Evolutionary conservation across 768 basidiomycete species (phyloP), one percentile per base, ranked within the genome.

Genomic region (Phanerochaete sordida): DNA sequence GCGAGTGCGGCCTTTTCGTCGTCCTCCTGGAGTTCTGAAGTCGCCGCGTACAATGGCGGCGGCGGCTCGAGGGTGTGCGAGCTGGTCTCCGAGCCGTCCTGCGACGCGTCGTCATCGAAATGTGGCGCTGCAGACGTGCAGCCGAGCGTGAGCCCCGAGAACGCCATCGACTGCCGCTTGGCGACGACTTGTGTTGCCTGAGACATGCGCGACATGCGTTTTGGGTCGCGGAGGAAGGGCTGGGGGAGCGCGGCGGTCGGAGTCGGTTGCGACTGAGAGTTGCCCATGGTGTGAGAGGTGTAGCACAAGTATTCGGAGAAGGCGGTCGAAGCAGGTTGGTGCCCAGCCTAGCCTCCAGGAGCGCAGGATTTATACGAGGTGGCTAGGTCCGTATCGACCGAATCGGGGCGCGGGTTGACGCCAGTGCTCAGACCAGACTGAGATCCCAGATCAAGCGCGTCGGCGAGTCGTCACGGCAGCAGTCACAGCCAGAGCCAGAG

Each of bases 1-100:
- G 82, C 79, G 31, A 65, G 64, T 26, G 74, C 70, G 6, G 76
- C 75, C 33, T 60, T 53, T 57, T 76, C 75, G 57, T 74, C 73
- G 3, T 76, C 70, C 46, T 72, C 59, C 45, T 68, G 60, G 65
- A 35, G 68, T 66, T 61, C 47, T 16, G 64, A 46, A 13, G 64
- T 59, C 26, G 64, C 65, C 8, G 67, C 70, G 53, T 70, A 72
- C 31, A 72, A 60, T 16, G 69, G 70, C 9, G 69, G 70, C 23
- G 70, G 70, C 51, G 44, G 51, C 28, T 68, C 68, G 54, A 64
- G 65, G 62, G 60, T 65, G 16, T 58, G 64, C 60, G 68, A 66
- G 61, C 67, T 65, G 44, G 66, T 63, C 56, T 65, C 64, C 7
- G 39, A 43, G 8, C 39, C 19, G 48, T 60, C 60, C 19, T 51